Conservation (phyloP, 2,329 filamentous ascomycete genomes). For the Mariannaea sp. region DNA sequence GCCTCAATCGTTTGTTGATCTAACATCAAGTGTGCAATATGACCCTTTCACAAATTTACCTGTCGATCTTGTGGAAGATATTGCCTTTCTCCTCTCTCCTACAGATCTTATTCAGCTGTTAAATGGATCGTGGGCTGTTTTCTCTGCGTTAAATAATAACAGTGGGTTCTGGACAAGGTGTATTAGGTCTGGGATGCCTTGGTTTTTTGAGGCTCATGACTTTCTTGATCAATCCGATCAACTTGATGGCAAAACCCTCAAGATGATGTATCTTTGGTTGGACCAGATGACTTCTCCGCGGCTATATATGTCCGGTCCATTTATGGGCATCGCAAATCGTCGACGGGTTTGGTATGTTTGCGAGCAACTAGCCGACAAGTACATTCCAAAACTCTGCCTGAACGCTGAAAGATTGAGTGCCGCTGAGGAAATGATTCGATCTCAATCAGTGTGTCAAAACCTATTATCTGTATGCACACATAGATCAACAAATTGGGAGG, state of each 20-base stretch:
- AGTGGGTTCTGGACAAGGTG: slow-evolving; percentile 1
- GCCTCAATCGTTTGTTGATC: background rate
- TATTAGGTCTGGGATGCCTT: background rate
- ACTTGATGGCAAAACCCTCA: background rate
- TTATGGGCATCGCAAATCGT: slow-evolving; percentile 4
- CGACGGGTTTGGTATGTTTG: slow-evolving; percentile 6
- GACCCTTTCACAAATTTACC: slow-evolving; percentile 1
- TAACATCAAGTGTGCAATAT: background rate
- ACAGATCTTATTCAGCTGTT: background rate
- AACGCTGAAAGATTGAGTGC: too few species aligned
- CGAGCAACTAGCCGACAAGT: background rate
- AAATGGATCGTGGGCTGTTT: slow-evolving; percentile 1
- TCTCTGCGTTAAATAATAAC: background rate
- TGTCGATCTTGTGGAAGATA: background rate
- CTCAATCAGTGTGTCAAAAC: too few species aligned
- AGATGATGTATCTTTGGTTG: slow-evolving; percentile 2
- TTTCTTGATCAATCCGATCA: background rate
- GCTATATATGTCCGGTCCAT: background rate
- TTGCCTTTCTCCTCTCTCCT: background rate
- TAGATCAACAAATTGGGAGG: too few species aligned
- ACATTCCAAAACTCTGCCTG: too few species aligned
- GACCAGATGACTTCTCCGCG: background rate
- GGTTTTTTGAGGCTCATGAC: slow-evolving; percentile 5
- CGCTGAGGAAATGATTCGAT: too few species aligned
- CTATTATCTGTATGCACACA: too few species aligned